Evolutionary conservation across 257 asterid genomes (phyloP), one percentile per base, ranked within the genome.

Genomic region (Nicotiana noctiflora): DNA sequence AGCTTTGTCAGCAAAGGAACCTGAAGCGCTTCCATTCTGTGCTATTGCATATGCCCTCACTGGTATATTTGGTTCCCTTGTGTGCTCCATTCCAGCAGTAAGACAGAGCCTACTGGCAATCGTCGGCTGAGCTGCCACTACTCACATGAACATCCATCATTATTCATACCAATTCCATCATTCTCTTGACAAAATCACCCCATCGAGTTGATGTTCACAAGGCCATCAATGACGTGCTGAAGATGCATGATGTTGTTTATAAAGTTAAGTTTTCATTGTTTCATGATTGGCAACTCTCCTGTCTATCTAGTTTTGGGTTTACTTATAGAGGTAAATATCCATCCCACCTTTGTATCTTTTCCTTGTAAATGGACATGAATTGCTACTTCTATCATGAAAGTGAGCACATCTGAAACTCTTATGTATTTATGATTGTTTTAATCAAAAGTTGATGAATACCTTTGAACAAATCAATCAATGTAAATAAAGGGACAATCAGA

Each of bases 11-110:
- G 99, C 99, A 0, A 95, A 93, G 86, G 98, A 95, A 86, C 99
- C 99, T 0, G 99, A 93, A 90, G 99, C 99, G 68, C 99, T 95
- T 81, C 97, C 99, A 17, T 95, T 95, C 62, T 95, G 99, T 61
- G 99, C 99, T 14, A 95, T 95, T 80, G 97, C 98, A 83, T 95
- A 95, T 86, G 98, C 94, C 49, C 89, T 95, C n/a, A 93, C 98
- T 3, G 99, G 99, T 77, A 93, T 95, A 79, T 92, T 92, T 63
- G 99, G 97, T 61, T 95, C 99, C n/a, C 77, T 95, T 83, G 80
- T 92, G 85, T 95, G 99, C 91, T 93, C 99, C 8, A 79, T 95
- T 60, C 98, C 97, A 17, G 93, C 90, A 79, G 97, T 95, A 79
- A 81, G 97, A 81, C 95, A 93, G 82, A 93, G 98, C 87, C 88